Evolutionary conservation across 352 stramenopile species (phyloP).

Genomic region (Thraustochytrium sp.): DNA sequence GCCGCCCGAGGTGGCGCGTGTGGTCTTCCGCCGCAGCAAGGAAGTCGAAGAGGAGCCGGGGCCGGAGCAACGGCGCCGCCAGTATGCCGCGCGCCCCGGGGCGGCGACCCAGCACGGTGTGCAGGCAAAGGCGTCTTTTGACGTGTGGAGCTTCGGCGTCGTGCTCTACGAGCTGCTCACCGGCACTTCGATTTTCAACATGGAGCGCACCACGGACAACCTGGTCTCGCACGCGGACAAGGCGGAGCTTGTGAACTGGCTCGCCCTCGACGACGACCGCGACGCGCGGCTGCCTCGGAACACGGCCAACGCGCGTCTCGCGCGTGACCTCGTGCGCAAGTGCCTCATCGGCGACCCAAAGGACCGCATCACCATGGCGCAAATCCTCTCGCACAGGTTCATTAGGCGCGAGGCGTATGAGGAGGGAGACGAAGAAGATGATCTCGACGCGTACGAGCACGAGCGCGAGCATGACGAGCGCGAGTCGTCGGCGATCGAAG

Average conservation of each 20-base stretch:
- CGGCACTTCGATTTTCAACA: constrained; percentile 21
- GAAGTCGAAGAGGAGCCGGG: too few relatives aligned
- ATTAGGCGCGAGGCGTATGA: not conserved
- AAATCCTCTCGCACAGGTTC: constrained; percentile 7
- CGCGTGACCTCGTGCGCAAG: not conserved
- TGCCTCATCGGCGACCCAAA: constrained; percentile 12
- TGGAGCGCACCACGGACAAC: not conserved
- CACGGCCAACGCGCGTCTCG: not conserved
- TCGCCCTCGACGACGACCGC: constrained; percentile 8
- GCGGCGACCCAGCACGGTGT: too few relatives aligned
- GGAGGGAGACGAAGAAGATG: not conserved
- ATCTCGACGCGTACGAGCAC: not conserved
- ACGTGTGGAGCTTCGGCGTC: constrained; percentile 40
- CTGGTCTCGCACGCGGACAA: not conserved
- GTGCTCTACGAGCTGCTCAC: constrained; percentile 28
- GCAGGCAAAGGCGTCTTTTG: not conserved
- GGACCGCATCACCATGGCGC: not conserved
- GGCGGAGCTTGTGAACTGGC: constrained; percentile 30
- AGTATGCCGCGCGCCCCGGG: too few relatives aligned
- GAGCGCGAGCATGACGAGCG: not conserved
- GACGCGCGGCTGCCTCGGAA: not conserved
- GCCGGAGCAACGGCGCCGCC: too few relatives aligned
- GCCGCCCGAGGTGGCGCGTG: not conserved
- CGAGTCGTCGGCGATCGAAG: not conserved
- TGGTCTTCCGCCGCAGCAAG: not conserved